These are phyloP conservation scores for Coemansia sp. DNA, from an alignment of 192 early-diverging fungal species.

Conservation along the genomic window DNA sequence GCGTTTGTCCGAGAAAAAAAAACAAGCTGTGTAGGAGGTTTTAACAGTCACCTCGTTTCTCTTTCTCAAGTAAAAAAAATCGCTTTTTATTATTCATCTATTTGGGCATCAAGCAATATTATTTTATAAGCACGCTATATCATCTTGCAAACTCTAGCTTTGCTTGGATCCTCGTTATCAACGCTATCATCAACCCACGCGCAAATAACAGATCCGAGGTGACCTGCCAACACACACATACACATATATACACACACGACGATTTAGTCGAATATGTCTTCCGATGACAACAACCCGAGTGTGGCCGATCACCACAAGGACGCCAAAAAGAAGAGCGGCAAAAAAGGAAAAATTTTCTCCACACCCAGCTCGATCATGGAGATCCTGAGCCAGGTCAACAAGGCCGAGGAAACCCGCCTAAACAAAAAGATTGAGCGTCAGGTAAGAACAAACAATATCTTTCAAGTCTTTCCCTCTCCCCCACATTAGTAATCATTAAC, in stretches of 20 bases:
- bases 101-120: no score
- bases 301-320: not conserved
- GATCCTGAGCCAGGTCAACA: constrained; percentile 42
- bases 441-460: constrained; percentile 14
- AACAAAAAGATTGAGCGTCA: constrained; percentile 44
- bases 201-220: no score
- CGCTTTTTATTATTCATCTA: no score
- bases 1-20: no score
- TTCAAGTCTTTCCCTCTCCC: not conserved
- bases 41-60: no score
- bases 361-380: constrained; percentile 29
- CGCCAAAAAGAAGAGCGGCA: constrained; percentile 10
- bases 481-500: not conserved
- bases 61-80: no score
- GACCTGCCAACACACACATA: no score
- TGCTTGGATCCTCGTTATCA: no score
- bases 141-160: no score
- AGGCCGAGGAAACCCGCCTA: constrained; percentile 34
- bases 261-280: not conserved
- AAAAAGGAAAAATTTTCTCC: constrained; percentile 32
- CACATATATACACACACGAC: not conserved
- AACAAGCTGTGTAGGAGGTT: no score
- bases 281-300: not conserved
- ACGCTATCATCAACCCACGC: no score
- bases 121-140: no score